Conservation (phyloP, 1,284 basidiomycete genomes). For the Tilletia walkeri region DNA sequence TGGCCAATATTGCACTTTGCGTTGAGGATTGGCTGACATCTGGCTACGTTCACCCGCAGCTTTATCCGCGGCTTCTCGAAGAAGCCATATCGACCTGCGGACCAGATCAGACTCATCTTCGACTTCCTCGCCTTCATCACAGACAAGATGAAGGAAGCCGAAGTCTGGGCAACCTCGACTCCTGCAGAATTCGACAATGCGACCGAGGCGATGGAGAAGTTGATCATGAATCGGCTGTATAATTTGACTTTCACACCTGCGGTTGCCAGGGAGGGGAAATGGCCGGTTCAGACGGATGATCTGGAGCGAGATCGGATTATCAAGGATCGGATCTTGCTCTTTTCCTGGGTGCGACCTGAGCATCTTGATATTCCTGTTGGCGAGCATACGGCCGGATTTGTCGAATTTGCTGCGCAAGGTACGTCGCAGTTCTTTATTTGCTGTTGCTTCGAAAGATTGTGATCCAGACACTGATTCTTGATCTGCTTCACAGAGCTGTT, state of each 20-base stretch:
- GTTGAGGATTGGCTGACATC: constrained; percentile 1
- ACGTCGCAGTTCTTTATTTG: too few species aligned
- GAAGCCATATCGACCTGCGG: constrained; percentile 51
- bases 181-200: constrained; percentile 91
- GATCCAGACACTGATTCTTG: background rate
- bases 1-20: background rate
- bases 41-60: constrained; percentile 22
- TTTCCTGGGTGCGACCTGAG: constrained; percentile 81
- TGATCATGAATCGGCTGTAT: constrained; percentile 97
- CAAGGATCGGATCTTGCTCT: constrained; percentile 83
- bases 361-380: constrained; percentile 69
- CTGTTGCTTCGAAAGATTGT: too few species aligned
- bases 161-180: constrained; percentile 55
- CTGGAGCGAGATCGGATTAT: constrained; percentile 89
- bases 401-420: constrained; percentile 91
- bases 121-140: constrained; percentile 55
- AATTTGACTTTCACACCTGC: constrained; percentile 52
- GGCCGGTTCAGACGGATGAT: constrained; percentile 72
- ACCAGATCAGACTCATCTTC: constrained; percentile 55
- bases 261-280: constrained; percentile 48
- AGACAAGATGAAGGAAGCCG: constrained; percentile 46
- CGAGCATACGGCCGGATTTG: constrained; percentile 67
- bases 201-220: constrained; percentile 97
- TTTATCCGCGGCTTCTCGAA: constrained; percentile 54
- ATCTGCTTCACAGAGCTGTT: constrained; percentile 60